Evolutionary conservation across 495 filamentous ascomycete species (phyloP).

Genomic region (Penicillium chermesinum): DNA sequence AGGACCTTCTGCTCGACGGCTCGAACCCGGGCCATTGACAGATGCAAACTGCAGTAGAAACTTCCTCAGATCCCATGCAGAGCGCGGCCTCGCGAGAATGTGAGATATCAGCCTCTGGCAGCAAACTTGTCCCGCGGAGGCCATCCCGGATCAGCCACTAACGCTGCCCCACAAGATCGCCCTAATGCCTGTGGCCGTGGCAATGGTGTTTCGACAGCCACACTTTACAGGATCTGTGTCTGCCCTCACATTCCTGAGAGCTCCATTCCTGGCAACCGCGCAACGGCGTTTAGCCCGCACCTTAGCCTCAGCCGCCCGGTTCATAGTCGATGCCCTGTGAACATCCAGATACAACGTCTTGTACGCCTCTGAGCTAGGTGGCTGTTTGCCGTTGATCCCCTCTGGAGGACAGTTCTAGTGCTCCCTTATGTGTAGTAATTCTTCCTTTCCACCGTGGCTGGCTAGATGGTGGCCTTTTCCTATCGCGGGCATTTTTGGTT

Average conservation of each 20-base stretch:
- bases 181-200: background rate
- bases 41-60: no score
- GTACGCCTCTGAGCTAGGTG: no score
- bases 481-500: constrained; percentile 2
- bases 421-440: background rate
- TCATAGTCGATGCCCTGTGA: background rate
- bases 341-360: no score
- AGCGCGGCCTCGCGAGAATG: constrained; percentile 21
- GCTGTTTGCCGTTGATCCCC: background rate
- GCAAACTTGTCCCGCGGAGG: constrained; percentile 1
- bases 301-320: background rate
- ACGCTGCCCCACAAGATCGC: constrained; percentile 12
- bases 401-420: background rate
- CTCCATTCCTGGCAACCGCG: constrained; percentile 16
- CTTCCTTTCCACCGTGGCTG: constrained; percentile 13
- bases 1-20: no score
- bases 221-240: constrained; percentile 9
- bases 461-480: constrained; percentile 2
- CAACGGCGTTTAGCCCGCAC: constrained; percentile 14
- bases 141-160: constrained; percentile 18
- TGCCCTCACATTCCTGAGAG: constrained; percentile 8
- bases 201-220: constrained; percentile 3
- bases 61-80: constrained; percentile 12
- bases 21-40: no score
- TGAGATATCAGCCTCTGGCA: constrained; percentile 24